Base-by-base conservation (phyloP, 2,329 filamentous ascomycete genomes). In the Fusarium pseudocircinatum region DNA sequence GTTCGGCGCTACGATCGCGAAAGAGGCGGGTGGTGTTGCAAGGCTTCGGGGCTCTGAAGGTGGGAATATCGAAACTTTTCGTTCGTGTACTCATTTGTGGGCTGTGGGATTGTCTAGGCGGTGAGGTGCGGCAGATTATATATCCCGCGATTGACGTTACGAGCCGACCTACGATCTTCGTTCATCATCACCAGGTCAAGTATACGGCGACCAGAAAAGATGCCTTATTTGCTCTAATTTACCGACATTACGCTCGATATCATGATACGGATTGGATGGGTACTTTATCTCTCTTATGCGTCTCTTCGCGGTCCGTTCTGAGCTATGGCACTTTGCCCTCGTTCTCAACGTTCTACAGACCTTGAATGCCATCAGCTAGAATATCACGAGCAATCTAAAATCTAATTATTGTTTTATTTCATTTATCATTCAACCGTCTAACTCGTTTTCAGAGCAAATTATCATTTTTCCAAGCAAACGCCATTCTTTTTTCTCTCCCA, bases 41-140 rank as follows among this genome's bases (percentile, higher is more conserved):
- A 75, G 72, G 73, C 73, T 58, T 76, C 69, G 70, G 69, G 69
- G 67, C 77, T 76, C 76, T 76, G 73, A 69, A 78, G 78, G 77
- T 81, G 78, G 78, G 79, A 83, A 83, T 83, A 83, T 83, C 81
- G 79, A 83, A 78, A 81, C 81, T 83, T 84, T 84, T 83, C 79
- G 44, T 56, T 60, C 63, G 80, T 78, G 79, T 75, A 58, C 70
- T 75, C 79, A 83, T 83, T 84, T 84, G 83, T 84, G 83, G 82
- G 82, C 79, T 84, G 82, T 84, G 83, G 82, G 83, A 77, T 78
- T 78, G 60, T 18, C 9, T 58, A 63, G 79, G 83, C 83, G 83
- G 83, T 84, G 78, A 75, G 36, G 1, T 4, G 16, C 36, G 83
- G 83, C 83, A 84, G 78, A 83, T 74, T 73, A 74, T 71, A 73